Percentiles rank a stretch among this genome's conserved stretches.
phyloP scores from a whole-genome alignment of 768 basidiomycete species.

The Panus rudis region DNA sequence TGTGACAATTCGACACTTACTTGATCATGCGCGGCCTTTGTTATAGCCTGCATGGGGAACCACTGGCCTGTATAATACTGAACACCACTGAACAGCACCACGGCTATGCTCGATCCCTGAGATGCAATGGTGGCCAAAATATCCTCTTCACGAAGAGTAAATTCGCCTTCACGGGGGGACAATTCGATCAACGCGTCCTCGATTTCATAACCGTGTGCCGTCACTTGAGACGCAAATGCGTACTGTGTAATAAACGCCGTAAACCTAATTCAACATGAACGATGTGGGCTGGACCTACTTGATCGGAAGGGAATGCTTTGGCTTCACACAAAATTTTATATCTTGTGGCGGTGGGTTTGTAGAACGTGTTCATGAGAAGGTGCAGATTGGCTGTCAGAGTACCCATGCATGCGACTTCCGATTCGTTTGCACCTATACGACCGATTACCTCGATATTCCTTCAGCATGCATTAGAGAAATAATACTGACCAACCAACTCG shows the following conservation, averaged over 20 bases:
- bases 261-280: neutral
- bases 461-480: neutral
- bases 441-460: neutral
- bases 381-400: constrained; percentile 94
- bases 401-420: constrained; percentile 94
- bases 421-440: constrained; percentile 66
- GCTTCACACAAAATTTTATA: constrained; percentile 95
- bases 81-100: constrained; percentile 89
- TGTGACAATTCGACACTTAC: constrained; percentile 32
- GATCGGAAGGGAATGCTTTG: constrained; percentile 94
- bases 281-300: constrained; percentile 44
- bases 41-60: constrained; percentile 84
- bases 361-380: constrained; percentile 91
- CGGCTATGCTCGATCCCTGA: constrained; percentile 72
- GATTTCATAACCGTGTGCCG: constrained; percentile 71
- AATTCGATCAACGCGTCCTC: constrained; percentile 70
- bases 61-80: constrained; percentile 97
- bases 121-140: constrained; percentile 69
- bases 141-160: constrained; percentile 80
- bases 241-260: constrained; percentile 47
- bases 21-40: constrained; percentile 76
- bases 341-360: constrained; percentile 76
- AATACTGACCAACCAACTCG: constrained; percentile 66
- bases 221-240: constrained; percentile 90
- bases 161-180: constrained; percentile 76